These are phyloP conservation scores for Phoma sp. DNA, from an alignment of 2,329 filamentous ascomycete species.

Conservation along the genomic window DNA sequence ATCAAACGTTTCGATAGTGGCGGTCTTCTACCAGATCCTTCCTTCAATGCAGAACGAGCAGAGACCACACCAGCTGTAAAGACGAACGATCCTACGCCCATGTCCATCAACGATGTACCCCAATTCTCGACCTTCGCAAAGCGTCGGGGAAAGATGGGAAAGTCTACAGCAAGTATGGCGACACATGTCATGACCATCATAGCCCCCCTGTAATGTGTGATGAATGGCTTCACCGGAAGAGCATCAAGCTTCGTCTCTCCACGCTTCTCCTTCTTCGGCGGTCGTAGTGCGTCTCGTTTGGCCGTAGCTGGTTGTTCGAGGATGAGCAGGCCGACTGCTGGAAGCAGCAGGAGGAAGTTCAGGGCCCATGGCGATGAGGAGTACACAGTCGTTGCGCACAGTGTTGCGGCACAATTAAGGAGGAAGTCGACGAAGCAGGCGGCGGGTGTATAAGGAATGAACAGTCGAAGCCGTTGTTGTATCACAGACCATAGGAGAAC, in stretches of 20 bases:
- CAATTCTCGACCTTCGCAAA: constrained; percentile 99
- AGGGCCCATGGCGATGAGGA: constrained; percentile 76
- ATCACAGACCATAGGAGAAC: constrained; percentile 88
- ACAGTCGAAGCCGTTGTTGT: constrained; percentile 84
- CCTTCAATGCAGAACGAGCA: constrained; percentile 79
- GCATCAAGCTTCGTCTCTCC: constrained; percentile 50
- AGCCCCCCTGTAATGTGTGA: constrained; percentile 87
- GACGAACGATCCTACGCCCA: constrained; percentile 96
- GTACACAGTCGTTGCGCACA: constrained; percentile 89
- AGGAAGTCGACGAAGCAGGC: constrained; percentile 82
- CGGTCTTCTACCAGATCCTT: constrained; percentile 60
- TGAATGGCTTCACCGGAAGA: constrained; percentile 85
- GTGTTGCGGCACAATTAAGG: constrained; percentile 81
- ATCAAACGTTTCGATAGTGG: constrained; percentile 67
- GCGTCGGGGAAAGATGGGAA: constrained; percentile 87
- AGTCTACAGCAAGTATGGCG: constrained; percentile 96
- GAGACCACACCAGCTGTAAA: constrained; percentile 93
- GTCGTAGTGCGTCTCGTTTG: constrained; percentile 27
- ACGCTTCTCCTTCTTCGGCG: constrained; percentile 29
- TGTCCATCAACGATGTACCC: constrained; percentile 98
- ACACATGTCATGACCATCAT: constrained; percentile 93
- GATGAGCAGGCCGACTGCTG: constrained; percentile 69
- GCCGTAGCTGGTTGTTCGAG: constrained; percentile 36
- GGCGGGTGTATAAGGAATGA: constrained; percentile 74
- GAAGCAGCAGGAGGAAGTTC: constrained; percentile 74